Conservation (phyloP, 306 rosid genomes). For the Inga laurina region DNA sequence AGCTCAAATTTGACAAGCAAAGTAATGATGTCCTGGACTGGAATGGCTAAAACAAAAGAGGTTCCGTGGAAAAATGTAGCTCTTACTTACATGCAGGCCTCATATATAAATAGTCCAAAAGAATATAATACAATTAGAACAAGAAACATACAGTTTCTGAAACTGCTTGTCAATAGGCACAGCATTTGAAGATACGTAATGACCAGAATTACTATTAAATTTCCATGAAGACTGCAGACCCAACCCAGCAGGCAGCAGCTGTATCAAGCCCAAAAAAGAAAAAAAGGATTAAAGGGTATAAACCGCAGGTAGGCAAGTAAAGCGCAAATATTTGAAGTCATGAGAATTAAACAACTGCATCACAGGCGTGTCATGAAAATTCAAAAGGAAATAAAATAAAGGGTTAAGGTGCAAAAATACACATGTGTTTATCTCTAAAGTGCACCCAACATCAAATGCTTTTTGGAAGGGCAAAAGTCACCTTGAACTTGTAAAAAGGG, state of each 20-base stretch:
- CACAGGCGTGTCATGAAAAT: not conserved
- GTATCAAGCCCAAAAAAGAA: conserved; percentile 5
- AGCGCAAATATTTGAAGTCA: conserved; percentile 23
- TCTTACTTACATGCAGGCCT: conserved; percentile 8
- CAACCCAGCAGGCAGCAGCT: conserved; percentile 58
- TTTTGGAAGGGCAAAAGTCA: too few relatives aligned
- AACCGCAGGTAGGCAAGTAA: conserved; percentile 25
- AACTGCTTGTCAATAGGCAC: conserved; percentile 64
- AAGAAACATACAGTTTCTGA: conserved; percentile 74
- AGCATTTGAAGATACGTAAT: conserved; percentile 48
- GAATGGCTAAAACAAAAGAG: conserved; percentile 26
- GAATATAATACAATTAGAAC: conserved; percentile 17
- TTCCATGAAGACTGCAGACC: conserved; percentile 70
- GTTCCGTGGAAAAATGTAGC: conserved; percentile 6
- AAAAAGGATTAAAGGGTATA: not conserved
- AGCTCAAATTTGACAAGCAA: conserved; percentile 21
- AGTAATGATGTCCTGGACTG: conserved; percentile 13
- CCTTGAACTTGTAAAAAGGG: too few relatives aligned
- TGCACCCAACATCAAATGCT: too few relatives aligned
- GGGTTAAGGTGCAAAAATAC: too few relatives aligned
- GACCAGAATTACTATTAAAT: conserved; percentile 35
- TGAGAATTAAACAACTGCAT: conserved; percentile 13
- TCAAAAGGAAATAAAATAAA: not conserved
- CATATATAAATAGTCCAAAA: conserved; percentile 14
- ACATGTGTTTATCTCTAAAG: too few relatives aligned